Evolutionary conservation across 1,139 yeast genomes (phyloP).

Genomic region (Torulaspora globosa): DNA sequence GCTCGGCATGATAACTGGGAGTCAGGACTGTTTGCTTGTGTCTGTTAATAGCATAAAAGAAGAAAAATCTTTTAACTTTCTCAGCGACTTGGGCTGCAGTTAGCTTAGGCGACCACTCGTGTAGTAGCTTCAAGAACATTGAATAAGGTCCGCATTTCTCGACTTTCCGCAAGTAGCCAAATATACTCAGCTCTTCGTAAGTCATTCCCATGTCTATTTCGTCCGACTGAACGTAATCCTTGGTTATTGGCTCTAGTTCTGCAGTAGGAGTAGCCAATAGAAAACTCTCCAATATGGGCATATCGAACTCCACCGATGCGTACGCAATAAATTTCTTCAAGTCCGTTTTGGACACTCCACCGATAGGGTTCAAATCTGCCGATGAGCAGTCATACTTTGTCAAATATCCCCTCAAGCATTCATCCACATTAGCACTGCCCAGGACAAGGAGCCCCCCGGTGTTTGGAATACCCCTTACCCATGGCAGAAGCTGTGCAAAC

Average conservation of each 20-base stretch:
- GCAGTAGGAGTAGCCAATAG: slow-evolving; percentile 94
- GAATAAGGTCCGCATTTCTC: slow-evolving; percentile 95
- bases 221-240: slow-evolving; percentile 88
- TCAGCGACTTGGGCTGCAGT: slow-evolving; percentile 83
- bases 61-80: slow-evolving; percentile 88
- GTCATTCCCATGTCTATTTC: slow-evolving; percentile 98
- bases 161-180: slow-evolving; percentile 89
- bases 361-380: slow-evolving; percentile 96
- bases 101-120: slow-evolving; percentile 84
- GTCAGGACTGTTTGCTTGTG: slow-evolving; percentile 96
- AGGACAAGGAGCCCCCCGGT: slow-evolving; percentile 73
- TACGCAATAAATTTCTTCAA: slow-evolving; percentile 78
- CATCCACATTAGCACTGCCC: slow-evolving; percentile 98
- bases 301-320: slow-evolving; percentile 62
- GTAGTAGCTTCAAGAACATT: slow-evolving; percentile 84
- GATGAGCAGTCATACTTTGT: slow-evolving; percentile 96
- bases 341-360: slow-evolving; percentile 93
- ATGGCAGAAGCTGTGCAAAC: slow-evolving; percentile 91
- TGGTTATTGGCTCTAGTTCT: slow-evolving; percentile 92
- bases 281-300: slow-evolving; percentile 76
- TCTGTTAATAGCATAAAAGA: slow-evolving; percentile 88
- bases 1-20: slow-evolving; percentile 96
- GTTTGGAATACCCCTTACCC: slow-evolving; percentile 70
- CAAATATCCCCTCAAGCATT: slow-evolving; percentile 87
- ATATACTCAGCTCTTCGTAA: slow-evolving; percentile 83